These are phyloP conservation scores for Artomyces pyxidatus DNA, from an alignment of 768 basidiomycete genomes.

Conservation along the genomic window DNA sequence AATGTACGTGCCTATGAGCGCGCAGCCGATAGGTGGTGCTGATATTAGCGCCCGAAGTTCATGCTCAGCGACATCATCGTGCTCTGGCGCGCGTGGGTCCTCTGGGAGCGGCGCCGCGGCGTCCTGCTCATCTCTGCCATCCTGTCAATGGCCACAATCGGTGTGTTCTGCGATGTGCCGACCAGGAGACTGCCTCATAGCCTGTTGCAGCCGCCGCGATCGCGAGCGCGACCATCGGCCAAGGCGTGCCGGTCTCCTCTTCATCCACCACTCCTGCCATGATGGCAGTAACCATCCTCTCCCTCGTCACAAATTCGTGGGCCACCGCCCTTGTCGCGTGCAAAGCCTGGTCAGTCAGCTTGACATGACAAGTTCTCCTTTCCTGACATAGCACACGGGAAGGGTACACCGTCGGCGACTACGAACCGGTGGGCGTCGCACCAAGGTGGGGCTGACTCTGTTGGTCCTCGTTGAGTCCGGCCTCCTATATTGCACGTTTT, in stretches of 20 bases:
- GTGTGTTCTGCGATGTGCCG: neutral
- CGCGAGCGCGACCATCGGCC: neutral
- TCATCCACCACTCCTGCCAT: neutral
- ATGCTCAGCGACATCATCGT: neutral
- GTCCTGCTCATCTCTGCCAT: neutral
- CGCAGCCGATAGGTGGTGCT: neutral
- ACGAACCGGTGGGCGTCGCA: neutral
- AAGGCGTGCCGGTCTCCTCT: neutral
- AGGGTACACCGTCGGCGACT: neutral
- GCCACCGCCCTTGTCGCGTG: neutral
- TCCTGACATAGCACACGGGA: neutral
- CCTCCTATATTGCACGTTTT: neutral
- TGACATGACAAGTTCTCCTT: neutral
- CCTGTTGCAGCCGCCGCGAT: neutral
- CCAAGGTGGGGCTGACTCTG: neutral
- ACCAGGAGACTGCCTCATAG: neutral
- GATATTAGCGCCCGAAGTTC: neutral
- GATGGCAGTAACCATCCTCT: neutral
- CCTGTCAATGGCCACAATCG: neutral
- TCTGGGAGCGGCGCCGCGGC: constrained; percentile 3
- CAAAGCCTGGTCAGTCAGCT: neutral
- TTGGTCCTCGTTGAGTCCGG: neutral
- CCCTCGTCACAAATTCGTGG: neutral
- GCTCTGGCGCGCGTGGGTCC: neutral
- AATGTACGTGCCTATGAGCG: neutral